Base-by-base conservation (phyloP, 2,329 filamentous ascomycete genomes). In the Trichoderma sp. region DNA sequence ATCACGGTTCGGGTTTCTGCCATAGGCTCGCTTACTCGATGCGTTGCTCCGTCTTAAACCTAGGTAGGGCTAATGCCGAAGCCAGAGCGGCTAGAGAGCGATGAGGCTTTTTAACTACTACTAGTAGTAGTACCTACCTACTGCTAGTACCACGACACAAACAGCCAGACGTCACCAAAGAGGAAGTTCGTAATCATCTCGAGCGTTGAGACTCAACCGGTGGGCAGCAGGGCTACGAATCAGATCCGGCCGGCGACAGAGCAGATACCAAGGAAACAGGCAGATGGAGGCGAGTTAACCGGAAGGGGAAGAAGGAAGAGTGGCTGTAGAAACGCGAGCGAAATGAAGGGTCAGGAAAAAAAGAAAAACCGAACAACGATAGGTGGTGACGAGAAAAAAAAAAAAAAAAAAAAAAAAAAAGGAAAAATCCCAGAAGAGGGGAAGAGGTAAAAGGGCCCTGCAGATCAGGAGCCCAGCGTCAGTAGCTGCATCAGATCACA, bases 401-500 rank as follows among this genome's bases (percentile, higher is more conserved):
- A 18, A 28, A 28, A 26, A 54, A 54, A 54, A 18, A 3, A 7
- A 18, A 28, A 28, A 26, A 54, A n/a, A n/a, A 54, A 54, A 18
- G 8, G 14, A 18, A 28, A 28, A 26, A 54, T 43, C 39, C 39
- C 39, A n/a, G 39, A 43, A 43, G 39, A 43, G 39, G 26, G 26
- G 24, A 52, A 28, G 10, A 24, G 51, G 61, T 26, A 46, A 65
- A 56, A 59, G 39, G 54, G 63, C 63, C 63, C 63, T 66, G 63
- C 63, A 66, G 63, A 66, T 66, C 63, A 66, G 52, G 63, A 56
- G 63, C 52, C 51, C 63, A 46, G 63, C 63, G 34, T 18, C 63
- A 56, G 63, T 46, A 56, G 63, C 63, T 66, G 63, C 63, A 66
- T 66, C 52, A 58, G 52, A 66, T 66, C 63, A 66, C 63, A 66